phyloP scores from a whole-genome alignment of 371 early-diverging fungal species.

The Nosema muscidifuracis region DNA sequence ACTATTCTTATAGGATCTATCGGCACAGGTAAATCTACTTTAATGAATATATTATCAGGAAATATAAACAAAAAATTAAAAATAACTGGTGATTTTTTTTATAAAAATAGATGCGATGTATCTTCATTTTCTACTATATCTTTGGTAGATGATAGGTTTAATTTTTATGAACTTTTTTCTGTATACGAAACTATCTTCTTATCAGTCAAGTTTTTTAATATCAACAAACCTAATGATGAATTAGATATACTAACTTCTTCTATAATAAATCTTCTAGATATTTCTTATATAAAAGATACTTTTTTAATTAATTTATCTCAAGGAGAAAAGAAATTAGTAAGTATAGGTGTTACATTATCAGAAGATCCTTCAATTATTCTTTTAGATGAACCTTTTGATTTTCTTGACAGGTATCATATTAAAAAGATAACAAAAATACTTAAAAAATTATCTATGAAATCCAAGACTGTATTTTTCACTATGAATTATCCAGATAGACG shows the following conservation, averaged over 20 bases:
- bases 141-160: conserved; percentile 65
- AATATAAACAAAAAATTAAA: conserved; percentile 11
- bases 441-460: conserved; percentile 68
- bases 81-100: conserved; percentile 69
- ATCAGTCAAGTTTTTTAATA: conserved; percentile 62
- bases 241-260: not conserved
- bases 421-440: conserved; percentile 75
- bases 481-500: conserved; percentile 83
- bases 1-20: conserved; percentile 73
- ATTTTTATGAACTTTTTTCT: conserved; percentile 56
- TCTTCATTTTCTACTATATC: too few relatives aligned
- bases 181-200: conserved; percentile 58
- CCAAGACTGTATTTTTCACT: conserved; percentile 77
- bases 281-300: conserved; percentile 52
- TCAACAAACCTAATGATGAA: conserved; percentile 59
- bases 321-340: conserved; percentile 59
- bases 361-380: conserved; percentile 58
- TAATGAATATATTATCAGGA: conserved; percentile 35
- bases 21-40: conserved; percentile 65
- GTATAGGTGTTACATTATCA: conserved; percentile 52
- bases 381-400: conserved; percentile 75
- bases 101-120: conserved; percentile 64
- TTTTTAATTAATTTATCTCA: conserved; percentile 57
- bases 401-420: conserved; percentile 78
- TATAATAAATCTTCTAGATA: conserved; percentile 55